phyloP scores from a whole-genome alignment of 2,329 filamentous ascomycete species.

The Cladosporium oxysporum region DNA sequence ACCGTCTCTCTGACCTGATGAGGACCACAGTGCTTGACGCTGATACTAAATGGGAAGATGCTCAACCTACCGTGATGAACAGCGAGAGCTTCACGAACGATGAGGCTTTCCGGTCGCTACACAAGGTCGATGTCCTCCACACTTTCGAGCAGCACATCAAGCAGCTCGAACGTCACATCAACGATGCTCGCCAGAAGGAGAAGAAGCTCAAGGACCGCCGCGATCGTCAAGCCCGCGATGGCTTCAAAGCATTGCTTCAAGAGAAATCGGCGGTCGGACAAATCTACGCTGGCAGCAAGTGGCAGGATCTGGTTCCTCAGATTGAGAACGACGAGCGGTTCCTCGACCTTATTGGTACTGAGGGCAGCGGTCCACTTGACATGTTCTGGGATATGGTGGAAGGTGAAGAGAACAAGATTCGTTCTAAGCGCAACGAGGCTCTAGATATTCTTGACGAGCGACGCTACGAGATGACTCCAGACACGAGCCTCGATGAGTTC shows the following conservation, averaged over 20 bases:
- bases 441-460: slow-evolving; percentile 62
- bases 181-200: slow-evolving; percentile 84
- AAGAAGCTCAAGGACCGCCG: slow-evolving; percentile 78
- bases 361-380: slow-evolving; percentile 66
- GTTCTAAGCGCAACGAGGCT: slow-evolving; percentile 34
- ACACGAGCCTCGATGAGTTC: slow-evolving; percentile 89
- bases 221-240: slow-evolving; percentile 84
- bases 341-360: slow-evolving; percentile 76
- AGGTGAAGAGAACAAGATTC: slow-evolving; percentile 72
- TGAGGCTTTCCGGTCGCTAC: slow-evolving; percentile 81
- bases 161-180: slow-evolving; percentile 83
- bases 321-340: slow-evolving; percentile 84
- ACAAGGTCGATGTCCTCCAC: slow-evolving; percentile 84
- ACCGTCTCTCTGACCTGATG: slow-evolving; percentile 76
- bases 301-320: slow-evolving; percentile 75
- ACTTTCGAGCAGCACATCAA: slow-evolving; percentile 97
- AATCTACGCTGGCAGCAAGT: slow-evolving; percentile 88
- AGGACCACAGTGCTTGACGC: slow-evolving; percentile 81
- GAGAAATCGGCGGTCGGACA: slow-evolving; percentile 74
- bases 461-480: slow-evolving; percentile 84
- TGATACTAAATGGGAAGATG: slow-evolving; percentile 92
- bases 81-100: slow-evolving; percentile 77
- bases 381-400: slow-evolving; percentile 96
- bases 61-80: slow-evolving; percentile 76
- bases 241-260: slow-evolving; percentile 71